A percentile compares a stretch with the other conserved stretches of the same genome.
Evolutionary conservation across 2,329 filamentous ascomycete genomes (phyloP).

Genomic region (Arachnomyces sp.): DNA sequence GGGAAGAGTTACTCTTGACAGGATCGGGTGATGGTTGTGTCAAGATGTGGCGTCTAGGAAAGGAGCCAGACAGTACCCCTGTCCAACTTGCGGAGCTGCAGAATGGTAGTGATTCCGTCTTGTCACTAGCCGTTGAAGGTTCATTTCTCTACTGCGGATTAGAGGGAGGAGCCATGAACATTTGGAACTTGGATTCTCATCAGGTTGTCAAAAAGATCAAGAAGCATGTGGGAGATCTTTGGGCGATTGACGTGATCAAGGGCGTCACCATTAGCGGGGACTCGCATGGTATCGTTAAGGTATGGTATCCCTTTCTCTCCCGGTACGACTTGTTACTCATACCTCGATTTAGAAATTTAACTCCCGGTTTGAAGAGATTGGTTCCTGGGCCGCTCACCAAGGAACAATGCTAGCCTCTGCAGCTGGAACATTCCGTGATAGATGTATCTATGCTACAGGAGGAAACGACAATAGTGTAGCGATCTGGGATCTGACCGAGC

Average conservation of each 20-base stretch:
- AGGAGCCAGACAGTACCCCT: constrained; percentile 52
- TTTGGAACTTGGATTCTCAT: constrained; percentile 93
- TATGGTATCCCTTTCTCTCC: constrained; percentile 36
- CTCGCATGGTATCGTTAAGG: constrained; percentile 78
- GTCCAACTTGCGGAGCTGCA: constrained; percentile 60
- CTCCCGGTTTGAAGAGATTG: constrained; percentile 72
- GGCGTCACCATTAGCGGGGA: constrained; percentile 80
- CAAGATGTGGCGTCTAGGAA: constrained; percentile 78
- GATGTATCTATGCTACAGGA: constrained; percentile 85
- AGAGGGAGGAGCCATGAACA: constrained; percentile 76
- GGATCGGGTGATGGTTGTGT: constrained; percentile 91
- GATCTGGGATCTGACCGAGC: constrained; percentile 70
- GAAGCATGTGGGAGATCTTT: constrained; percentile 70
- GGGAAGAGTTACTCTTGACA: constrained; percentile 73
- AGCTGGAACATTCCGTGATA: constrained; percentile 58
- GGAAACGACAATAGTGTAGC: constrained; percentile 86
- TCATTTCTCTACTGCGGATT: constrained; percentile 90
- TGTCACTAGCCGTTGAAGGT: constrained; percentile 78
- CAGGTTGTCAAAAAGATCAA: constrained; percentile 84
- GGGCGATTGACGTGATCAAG: constrained; percentile 76
- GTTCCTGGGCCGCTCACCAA: constrained; percentile 72
- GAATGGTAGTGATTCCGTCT: constrained; percentile 54
- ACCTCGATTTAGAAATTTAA: constrained; percentile 55
- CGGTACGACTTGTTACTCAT: constrained; percentile 9
- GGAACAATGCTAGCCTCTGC: constrained; percentile 83